A percentile compares a stretch with the other conserved stretches of the same genome.
phyloP scores from a whole-genome alignment of 257 asterid genomes.

The Solanum pimpinellifolium region DNA sequence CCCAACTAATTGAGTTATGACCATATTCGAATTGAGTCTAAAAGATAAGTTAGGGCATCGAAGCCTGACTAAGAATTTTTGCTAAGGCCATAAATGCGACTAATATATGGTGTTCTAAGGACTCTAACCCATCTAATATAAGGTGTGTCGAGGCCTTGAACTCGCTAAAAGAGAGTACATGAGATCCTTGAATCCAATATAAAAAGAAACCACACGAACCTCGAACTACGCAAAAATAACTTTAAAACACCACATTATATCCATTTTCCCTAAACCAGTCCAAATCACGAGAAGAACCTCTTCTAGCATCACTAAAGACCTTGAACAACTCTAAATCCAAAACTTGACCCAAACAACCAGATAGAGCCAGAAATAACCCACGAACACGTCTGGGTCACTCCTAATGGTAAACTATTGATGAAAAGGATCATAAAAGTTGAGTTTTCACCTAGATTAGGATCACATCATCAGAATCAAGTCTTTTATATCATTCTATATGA shows the following conservation, averaged over 20 bases:
- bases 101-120: not conserved
- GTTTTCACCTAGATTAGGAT: not conserved
- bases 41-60: not conserved
- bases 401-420: not conserved
- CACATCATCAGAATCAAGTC: not conserved
- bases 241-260: not conserved
- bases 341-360: not conserved
- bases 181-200: too few relatives aligned
- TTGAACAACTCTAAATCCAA: too few relatives aligned
- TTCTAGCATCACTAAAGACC: not conserved
- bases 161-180: not conserved
- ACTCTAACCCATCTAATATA: too few relatives aligned
- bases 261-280: not conserved
- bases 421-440: not conserved
- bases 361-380: not conserved
- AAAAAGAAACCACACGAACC: not conserved
- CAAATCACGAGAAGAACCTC: not conserved
- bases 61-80: not conserved
- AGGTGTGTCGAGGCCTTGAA: not conserved
- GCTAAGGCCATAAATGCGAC: not conserved
- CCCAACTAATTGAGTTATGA: not conserved
- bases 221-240: not conserved
- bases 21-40: not conserved
- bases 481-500: too few relatives aligned
- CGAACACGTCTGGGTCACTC: not conserved